These are phyloP conservation scores for Microthlaspi erraticum DNA, from an alignment of 345 rosid species.

Conservation along the genomic window DNA sequence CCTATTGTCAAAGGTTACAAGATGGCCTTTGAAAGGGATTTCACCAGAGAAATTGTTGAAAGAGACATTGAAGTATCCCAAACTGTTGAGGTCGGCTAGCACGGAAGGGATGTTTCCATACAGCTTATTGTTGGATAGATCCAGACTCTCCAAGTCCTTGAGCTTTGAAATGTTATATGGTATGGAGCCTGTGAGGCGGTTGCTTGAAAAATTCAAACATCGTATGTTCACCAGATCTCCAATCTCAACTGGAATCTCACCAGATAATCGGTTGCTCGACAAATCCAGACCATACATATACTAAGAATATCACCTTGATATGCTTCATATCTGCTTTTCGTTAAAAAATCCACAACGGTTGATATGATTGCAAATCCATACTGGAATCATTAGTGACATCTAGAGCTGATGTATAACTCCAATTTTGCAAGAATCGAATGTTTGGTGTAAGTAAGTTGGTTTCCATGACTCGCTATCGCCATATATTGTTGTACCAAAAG, in stretches of 20 bases:
- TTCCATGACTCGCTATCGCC: too few species aligned
- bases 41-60: background rate
- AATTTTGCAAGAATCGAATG: too few species aligned
- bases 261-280: background rate
- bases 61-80: conserved; percentile 19
- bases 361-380: background rate
- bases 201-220: background rate
- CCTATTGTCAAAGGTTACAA: background rate
- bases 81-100: background rate
- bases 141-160: background rate
- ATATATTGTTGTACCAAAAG: too few species aligned
- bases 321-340: conserved; percentile 9
- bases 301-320: background rate
- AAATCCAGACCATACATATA: background rate
- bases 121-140: conserved; percentile 1
- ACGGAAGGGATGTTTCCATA: background rate
- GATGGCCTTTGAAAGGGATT: conserved; percentile 16
- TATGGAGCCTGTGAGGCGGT: background rate
- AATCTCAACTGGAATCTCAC: background rate
- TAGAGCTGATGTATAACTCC: background rate
- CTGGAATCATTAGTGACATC: background rate
- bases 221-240: background rate
- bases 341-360: background rate
- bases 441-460: too few species aligned
- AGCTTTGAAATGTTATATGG: background rate